Base-by-base conservation (phyloP, 805 yeast species). In the Wickerhamiella alocasiicola region DNA sequence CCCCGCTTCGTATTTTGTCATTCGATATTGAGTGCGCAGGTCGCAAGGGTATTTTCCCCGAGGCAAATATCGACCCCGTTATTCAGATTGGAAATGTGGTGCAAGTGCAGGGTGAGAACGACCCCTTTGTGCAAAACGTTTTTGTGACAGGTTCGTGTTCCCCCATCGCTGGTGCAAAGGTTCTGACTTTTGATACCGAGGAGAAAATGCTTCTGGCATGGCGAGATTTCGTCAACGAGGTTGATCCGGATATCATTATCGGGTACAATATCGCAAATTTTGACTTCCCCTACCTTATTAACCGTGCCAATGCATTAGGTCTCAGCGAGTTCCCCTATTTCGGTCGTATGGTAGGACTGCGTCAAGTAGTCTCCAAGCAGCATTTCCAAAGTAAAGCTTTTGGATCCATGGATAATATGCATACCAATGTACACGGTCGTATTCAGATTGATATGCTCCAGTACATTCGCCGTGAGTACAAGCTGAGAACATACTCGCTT, bases 1-100 rank as follows among this genome's bases (percentile, higher is more conserved):
- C 98, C 1, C 98, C 98, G 0, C 67, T 91, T 45, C 78, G 99
- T 54, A 77, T 91, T 36, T 65, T 91, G 49, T 85, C 96, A 9
- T 88, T 91, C 59, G 99, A 91, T 68, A 91, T 91, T 46, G 99
- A 91, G 61, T 91, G 99, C 70, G 91, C 98, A 3, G 98, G 98
- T 33, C 74, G 99, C 61, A 81, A 83, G 49, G 98, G 98, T 41
- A 72, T 91, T 9, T 91, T 91, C 59, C 98, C 99, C 1, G 98
- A 91, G 55, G 79, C 99, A 1, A 81, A 81, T 46, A 71, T 74
- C 35, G 99, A 91, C 63, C 81, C 95, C 0, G 95, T 91, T 7
- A 91, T 91, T 55, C 98, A 93, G 61, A 93, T 91, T 47, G 98
- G 98, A 5, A 88, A 84, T 55, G 95, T 91, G 21, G 94, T 88